These are phyloP conservation scores for Spathaspora gorwiae DNA, from an alignment of 805 yeast species.

Conservation along the genomic window DNA sequence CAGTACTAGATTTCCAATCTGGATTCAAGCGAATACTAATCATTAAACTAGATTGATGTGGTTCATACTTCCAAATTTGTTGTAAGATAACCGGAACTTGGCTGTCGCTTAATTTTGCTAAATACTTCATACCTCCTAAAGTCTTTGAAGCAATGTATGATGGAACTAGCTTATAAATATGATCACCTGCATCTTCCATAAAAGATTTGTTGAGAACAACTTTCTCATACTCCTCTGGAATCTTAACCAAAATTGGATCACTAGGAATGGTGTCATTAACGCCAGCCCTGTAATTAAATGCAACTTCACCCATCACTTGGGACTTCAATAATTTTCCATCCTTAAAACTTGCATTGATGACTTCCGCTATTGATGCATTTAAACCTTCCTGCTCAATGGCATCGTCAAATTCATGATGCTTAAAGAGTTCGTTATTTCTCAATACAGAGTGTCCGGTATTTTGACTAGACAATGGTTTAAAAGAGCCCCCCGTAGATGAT, in stretches of 20 bases:
- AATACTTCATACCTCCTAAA: slow-evolving; percentile 77
- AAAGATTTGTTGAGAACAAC: slow-evolving; percentile 39
- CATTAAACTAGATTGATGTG: slow-evolving; percentile 79
- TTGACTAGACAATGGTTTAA: slow-evolving; percentile 24
- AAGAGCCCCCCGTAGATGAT: slow-evolving; percentile 9
- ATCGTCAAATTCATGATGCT: slow-evolving; percentile 15
- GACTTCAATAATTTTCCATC: slow-evolving; percentile 61
- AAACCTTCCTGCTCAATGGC: slow-evolving; percentile 51
- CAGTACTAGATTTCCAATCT: slow-evolving; percentile 30
- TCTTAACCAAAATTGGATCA: slow-evolving; percentile 30
- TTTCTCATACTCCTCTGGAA: slow-evolving; percentile 48
- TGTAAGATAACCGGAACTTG: slow-evolving; percentile 64
- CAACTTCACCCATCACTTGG: slow-evolving; percentile 79
- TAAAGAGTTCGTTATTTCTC: slow-evolving; percentile 19
- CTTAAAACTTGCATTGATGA: slow-evolving; percentile 66
- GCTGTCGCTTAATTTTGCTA: slow-evolving; percentile 35
- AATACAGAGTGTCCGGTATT: slow-evolving; percentile 35
- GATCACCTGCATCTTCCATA: slow-evolving; percentile 22
- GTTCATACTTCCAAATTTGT: slow-evolving; percentile 89
- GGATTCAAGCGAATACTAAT: slow-evolving; percentile 60
- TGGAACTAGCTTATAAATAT: slow-evolving; percentile 42
- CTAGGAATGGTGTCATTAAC: slow-evolving; percentile 5
- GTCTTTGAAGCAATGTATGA: slow-evolving; percentile 56
- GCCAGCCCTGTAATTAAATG: slow-evolving; percentile 54
- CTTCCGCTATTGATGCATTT: slow-evolving; percentile 83